These are phyloP conservation scores for Schwanniomyces occidentalis DNA, from an alignment of 805 yeast genomes.

Conservation along the genomic window DNA sequence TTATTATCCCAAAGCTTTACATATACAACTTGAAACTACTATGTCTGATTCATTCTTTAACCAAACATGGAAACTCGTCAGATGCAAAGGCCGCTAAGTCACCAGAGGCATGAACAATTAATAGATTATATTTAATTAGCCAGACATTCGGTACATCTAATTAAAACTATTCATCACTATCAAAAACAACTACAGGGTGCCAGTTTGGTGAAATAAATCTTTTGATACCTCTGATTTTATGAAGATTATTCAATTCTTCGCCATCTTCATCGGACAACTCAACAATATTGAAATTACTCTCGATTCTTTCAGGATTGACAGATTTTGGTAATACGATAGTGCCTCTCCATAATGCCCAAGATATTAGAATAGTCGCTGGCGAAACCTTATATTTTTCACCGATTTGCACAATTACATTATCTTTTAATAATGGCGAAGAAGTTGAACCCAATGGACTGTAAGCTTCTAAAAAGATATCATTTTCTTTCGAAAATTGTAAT, in stretches of 20 bases:
- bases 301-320: constrained; percentile 26
- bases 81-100: too few species aligned
- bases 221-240: constrained; percentile 22
- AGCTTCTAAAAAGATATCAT: constrained; percentile 30
- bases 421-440: constrained; percentile 23
- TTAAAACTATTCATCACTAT: constrained; percentile 10
- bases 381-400: constrained; percentile 21
- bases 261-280: constrained; percentile 38
- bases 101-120: too few species aligned
- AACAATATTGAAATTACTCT: constrained; percentile 34
- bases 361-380: constrained; percentile 23
- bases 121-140: too few species aligned
- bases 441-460: constrained; percentile 32
- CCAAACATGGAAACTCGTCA: too few species aligned
- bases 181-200: constrained; percentile 30
- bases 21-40: too few species aligned
- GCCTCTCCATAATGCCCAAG: constrained; percentile 30
- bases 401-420: constrained; percentile 17
- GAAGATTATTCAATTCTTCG: constrained; percentile 26
- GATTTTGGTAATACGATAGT: constrained; percentile 31
- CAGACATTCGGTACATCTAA: too few species aligned
- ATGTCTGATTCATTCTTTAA: too few species aligned
- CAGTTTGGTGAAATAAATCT: constrained; percentile 40
- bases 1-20: too few species aligned
- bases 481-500: constrained; percentile 48